Evolutionary conservation across 345 rosid species (phyloP).

Genomic region (Nephelium lappaceum): DNA sequence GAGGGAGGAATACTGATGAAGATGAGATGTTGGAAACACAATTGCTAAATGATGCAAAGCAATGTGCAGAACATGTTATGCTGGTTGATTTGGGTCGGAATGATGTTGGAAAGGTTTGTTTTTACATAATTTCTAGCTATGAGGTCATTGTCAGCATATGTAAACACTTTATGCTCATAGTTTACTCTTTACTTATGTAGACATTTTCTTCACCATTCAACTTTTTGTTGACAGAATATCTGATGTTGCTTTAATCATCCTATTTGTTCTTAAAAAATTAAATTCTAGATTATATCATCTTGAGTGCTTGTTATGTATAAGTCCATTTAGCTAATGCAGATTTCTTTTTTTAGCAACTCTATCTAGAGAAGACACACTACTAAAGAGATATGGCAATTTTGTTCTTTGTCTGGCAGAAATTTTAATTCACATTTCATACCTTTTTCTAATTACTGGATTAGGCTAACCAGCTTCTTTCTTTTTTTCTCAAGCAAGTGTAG

Average conservation of each 20-base stretch:
- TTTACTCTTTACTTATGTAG: neutral
- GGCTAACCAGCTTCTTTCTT: neutral
- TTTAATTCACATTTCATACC: neutral
- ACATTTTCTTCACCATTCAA: neutral
- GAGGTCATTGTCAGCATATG: neutral
- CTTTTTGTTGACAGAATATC: neutral
- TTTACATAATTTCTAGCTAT: neutral
- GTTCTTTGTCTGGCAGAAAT: neutral
- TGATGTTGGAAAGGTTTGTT: conserved; percentile 79
- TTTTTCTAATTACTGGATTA: neutral
- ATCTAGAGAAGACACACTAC: neutral
- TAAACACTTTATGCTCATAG: neutral
- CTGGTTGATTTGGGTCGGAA: conserved; percentile 90
- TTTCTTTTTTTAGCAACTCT: neutral
- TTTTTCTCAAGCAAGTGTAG: neutral
- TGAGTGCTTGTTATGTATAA: neutral
- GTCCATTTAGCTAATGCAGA: neutral
- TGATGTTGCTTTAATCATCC: neutral
- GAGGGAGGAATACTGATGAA: conserved; percentile 70
- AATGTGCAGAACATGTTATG: conserved; percentile 89
- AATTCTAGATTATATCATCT: neutral
- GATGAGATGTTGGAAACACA: conserved; percentile 55
- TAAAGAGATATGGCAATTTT: neutral
- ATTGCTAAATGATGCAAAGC: conserved; percentile 69
- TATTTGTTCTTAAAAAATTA: neutral